Evolutionary conservation across 768 basidiomycete genomes (phyloP), one percentile per base, ranked within the genome.

Genomic region (Rhodotorula toruloides): DNA sequence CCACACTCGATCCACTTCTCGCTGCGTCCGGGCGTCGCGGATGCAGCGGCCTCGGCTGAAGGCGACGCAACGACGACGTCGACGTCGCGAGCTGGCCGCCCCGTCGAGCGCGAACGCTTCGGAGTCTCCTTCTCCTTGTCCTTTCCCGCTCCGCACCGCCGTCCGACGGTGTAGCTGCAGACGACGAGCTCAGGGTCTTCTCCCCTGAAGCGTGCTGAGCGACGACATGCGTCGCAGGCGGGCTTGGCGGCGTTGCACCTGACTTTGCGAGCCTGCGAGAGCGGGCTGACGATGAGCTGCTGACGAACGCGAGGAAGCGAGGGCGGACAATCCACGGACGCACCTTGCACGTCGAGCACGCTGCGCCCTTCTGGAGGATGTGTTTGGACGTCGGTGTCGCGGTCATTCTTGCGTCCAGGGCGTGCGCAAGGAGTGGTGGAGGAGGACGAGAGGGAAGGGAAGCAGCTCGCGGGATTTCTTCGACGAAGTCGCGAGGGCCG

Each of bases 221-320:
- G 40, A 0, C 52, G 25, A 22, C 65, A 67, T 7, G 60, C 60
- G 0, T 42, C 42, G 17, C 65, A 67, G 0, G 60, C 55, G 2
- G 65, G 65, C 36, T 48, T 37, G 43, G 52, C 31, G 4, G 60
- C 65, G 29, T 61, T 54, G 44, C 65, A 67, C 21, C 55, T 42
- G 4, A 67, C 65, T 11, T 67, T 67, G 42, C 65, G 55, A 0
- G 48, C 50, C 13, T 67, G 47, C 32, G 39, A 40, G 61, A 2
- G 37, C 7, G 1, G 21, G 22, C 4, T 8, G 16, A 11, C 21
- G 3, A 22, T 22, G 27, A 36, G 22, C 49, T n/a, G n/a, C 27
- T 25, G 36, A 36, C 11, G 11, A 22, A 22, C 1, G 50, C 22
- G 17, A 13, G 29, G 22, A 14, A 19, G 27, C n/a, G 27, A 14